Evolutionary conservation across 164 flowering plant genomes (phyloP).

Genomic region (Nymphaea thermarum): DNA sequence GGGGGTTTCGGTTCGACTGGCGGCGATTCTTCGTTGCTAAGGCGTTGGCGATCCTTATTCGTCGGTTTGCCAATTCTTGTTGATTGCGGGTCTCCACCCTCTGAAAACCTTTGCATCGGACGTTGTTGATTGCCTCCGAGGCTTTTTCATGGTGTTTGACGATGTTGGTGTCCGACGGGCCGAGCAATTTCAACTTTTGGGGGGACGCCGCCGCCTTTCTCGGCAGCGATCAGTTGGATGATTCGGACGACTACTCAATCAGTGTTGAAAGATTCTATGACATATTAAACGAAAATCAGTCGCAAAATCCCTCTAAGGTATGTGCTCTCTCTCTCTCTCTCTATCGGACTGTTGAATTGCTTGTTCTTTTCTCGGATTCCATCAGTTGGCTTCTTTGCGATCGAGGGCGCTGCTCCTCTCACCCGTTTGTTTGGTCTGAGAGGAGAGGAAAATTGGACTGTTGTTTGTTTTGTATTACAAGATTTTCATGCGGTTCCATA

Average conservation of each 20-base stretch:
- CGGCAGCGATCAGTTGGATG: background rate
- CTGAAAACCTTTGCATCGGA: background rate
- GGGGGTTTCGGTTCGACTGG: no score
- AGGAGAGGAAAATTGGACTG: background rate
- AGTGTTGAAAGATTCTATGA: constrained; percentile 9
- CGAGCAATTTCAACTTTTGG: constrained; percentile 3
- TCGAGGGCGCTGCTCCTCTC: background rate
- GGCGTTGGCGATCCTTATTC: background rate
- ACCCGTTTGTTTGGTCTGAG: background rate
- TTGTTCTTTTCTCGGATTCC: background rate
- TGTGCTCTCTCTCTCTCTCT: background rate
- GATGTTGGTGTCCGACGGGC: constrained; percentile 20
- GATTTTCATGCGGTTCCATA: background rate
- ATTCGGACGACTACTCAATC: constrained; percentile 10
- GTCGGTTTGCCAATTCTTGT: background rate
- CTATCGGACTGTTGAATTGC: background rate
- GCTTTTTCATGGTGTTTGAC: constrained; percentile 4
- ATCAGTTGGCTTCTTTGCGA: background rate
- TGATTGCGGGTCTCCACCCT: background rate
- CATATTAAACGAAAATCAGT: constrained; percentile 15
- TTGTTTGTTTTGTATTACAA: background rate
- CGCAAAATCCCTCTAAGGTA: constrained; percentile 5
- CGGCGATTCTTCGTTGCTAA: background rate
- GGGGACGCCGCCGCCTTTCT: background rate
- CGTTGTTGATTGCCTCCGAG: background rate